Base-by-base conservation (phyloP, 2,329 filamentous ascomycete genomes). In the Rhynchosporium secalis region DNA sequence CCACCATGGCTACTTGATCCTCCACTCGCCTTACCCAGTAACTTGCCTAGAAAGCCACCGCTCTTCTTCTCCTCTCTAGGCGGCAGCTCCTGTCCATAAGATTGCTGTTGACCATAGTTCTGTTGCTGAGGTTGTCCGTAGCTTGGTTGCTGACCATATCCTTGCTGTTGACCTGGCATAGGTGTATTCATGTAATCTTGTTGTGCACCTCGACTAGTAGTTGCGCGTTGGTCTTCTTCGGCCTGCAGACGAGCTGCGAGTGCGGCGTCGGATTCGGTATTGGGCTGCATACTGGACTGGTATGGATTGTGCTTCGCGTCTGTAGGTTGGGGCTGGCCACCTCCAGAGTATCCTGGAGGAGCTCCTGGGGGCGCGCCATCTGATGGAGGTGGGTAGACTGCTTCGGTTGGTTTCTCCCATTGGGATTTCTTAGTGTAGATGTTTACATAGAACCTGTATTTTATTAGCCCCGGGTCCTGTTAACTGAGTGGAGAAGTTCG, bases 361-460 rank as follows among this genome's bases (percentile, higher is more conserved):
- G 88, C 81, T 43, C 86, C 89, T 12, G 87, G 78, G 1, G 79
- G 73, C 49, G 75, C 69, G 43, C 76, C 73, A 54, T 74, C 71
- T 60, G 83, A 81, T 54, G 84, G 83, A 56, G 85, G 85, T 15
- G 83, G 80, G 67, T 84, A 83, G 58, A 86, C 86, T 48, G 90
- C 87, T 58, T 82, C 82, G 43, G 86, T 91, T 20, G 92, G 92
- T 69, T 86, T 88, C 4, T 96, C 90, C 93, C 93, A 97, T 82
- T 94, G 90, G 4, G 93, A 96, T 73, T 89, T 83, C 72, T 95
- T 95, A 67, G 92, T 96, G 76, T 87, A 85, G 65, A 90, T 85
- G 78, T 97, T 95, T 64, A 96, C 90, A 78, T 90, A 97, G 83
- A 95, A 96, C 88, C 89, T 92, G 66, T 7, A 38, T 28, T 20